Evolutionary conservation across 2,329 filamentous ascomycete genomes (phyloP).

Genomic region (Taxawa tesnikishii): DNA sequence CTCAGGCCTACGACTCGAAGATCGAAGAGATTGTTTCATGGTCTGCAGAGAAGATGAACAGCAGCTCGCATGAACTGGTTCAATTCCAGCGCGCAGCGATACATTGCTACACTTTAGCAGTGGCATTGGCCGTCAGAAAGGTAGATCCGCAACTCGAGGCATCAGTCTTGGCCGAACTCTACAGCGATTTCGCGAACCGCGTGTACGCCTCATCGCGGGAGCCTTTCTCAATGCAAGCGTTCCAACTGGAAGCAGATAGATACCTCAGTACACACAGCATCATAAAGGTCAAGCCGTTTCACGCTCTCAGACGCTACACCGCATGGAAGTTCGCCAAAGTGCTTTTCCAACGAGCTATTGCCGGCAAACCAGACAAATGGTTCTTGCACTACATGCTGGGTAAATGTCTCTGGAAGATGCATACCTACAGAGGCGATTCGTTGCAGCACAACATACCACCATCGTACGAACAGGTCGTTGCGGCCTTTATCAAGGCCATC

Average conservation of each 20-base stretch:
- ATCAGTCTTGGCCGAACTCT: slow-evolving; percentile 50
- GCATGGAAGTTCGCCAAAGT: slow-evolving; percentile 54
- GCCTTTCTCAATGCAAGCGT: slow-evolving; percentile 56
- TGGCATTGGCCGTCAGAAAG: slow-evolving; percentile 46
- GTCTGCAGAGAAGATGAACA: slow-evolving; percentile 87
- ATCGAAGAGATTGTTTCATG: slow-evolving; percentile 78
- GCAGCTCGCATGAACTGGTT: slow-evolving; percentile 60
- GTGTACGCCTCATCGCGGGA: slow-evolving; percentile 57
- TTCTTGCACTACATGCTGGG: slow-evolving; percentile 56
- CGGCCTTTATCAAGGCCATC: slow-evolving; percentile 33
- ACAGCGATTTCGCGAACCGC: slow-evolving; percentile 55
- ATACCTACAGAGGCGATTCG: slow-evolving; percentile 12
- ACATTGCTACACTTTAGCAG: slow-evolving; percentile 62
- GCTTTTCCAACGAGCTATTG: slow-evolving; percentile 47
- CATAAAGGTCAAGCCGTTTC: slow-evolving; percentile 46
- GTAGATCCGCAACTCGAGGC: slow-evolving; percentile 43
- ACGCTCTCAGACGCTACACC: slow-evolving; percentile 44
- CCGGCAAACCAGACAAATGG: slow-evolving; percentile 50
- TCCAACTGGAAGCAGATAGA: slow-evolving; percentile 48
- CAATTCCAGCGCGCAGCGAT: slow-evolving; percentile 69
- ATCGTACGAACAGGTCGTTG: slow-evolving; percentile 7
- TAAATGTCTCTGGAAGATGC: slow-evolving; percentile 65
- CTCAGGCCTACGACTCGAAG: slow-evolving; percentile 78
- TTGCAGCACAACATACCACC: neutral
- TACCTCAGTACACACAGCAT: slow-evolving; percentile 47